Conservation (phyloP, 1,139 yeast genomes). For the Blastobotrys illinoisensis region DNA sequence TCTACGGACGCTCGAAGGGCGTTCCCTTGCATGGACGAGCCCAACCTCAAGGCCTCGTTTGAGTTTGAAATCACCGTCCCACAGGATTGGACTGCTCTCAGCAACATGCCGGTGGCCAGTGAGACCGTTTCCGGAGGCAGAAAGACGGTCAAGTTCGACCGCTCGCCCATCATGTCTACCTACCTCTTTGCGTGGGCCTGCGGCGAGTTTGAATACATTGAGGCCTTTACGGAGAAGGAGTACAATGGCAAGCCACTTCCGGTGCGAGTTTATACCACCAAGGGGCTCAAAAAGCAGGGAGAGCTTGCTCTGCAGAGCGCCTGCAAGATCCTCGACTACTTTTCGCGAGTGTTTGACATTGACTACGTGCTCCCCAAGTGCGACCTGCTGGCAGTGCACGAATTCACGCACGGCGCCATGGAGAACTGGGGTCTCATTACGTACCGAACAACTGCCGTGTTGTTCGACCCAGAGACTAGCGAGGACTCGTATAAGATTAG, state of each 20-base stretch:
- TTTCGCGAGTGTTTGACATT: conserved; percentile 63
- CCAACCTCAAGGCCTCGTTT: conserved; percentile 74
- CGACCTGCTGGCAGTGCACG: conserved; percentile 79
- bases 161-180: conserved; percentile 70
- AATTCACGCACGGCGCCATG: conserved; percentile 86
- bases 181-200: conserved; percentile 72
- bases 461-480: conserved; percentile 61
- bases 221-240: conserved; percentile 37
- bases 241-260: conserved; percentile 56
- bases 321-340: conserved; percentile 68
- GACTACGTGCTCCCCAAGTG: conserved; percentile 77
- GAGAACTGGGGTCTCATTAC: conserved; percentile 89
- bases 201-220: conserved; percentile 71
- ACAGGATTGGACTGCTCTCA: conserved; percentile 56
- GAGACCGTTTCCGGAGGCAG: conserved; percentile 23
- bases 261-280: conserved; percentile 74
- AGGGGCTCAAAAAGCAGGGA: conserved; percentile 63
- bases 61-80: conserved; percentile 59
- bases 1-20: conserved; percentile 88
- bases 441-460: conserved; percentile 70
- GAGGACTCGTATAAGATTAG: conserved; percentile 65
- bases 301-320: conserved; percentile 65
- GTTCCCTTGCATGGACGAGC: conserved; percentile 88
- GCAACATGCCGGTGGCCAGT: conserved; percentile 61
- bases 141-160: conserved; percentile 41